A percentile compares a stretch with the other conserved stretches of the same genome.
phyloP scores from a whole-genome alignment of 2,329 filamentous ascomycete species.

The Triangularia verruculosa region DNA sequence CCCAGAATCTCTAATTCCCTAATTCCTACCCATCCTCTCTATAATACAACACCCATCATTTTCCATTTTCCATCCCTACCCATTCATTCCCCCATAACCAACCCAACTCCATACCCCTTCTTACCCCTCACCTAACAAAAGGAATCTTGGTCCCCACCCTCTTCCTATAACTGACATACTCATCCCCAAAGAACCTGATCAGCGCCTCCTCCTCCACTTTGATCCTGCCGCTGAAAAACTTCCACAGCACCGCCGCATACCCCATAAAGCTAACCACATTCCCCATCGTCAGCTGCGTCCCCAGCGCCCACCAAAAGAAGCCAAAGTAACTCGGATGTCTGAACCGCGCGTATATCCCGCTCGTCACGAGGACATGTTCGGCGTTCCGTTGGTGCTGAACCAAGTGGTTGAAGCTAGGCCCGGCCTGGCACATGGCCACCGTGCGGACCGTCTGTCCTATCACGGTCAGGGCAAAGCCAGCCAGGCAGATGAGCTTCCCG shows the following conservation, averaged over 20 bases:
- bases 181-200: slow-evolving; percentile 76
- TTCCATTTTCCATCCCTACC: no score
- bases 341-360: slow-evolving; percentile 71
- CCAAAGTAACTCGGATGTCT: slow-evolving; percentile 95
- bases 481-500: slow-evolving; percentile 42
- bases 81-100: not conserved
- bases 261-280: slow-evolving; percentile 75
- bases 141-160: slow-evolving; percentile 77
- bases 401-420: slow-evolving; percentile 86
- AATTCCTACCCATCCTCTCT: no score
- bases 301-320: slow-evolving; percentile 98
- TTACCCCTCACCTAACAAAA: slow-evolving; percentile 50
- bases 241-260: slow-evolving; percentile 76
- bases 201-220: slow-evolving; percentile 74
- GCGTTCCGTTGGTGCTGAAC: slow-evolving; percentile 68
- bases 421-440: slow-evolving; percentile 85
- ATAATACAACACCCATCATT: no score
- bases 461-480: slow-evolving; percentile 62
- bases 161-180: slow-evolving; percentile 72
- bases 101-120: not conserved
- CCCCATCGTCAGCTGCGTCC: slow-evolving; percentile 85
- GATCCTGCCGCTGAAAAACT: slow-evolving; percentile 77
- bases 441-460: slow-evolving; percentile 74
- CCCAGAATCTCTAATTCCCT: no score
- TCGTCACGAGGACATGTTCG: slow-evolving; percentile 77